These are phyloP conservation scores for Fomitopsis pulvina DNA, from an alignment of 768 basidiomycete genomes.

Conservation along the genomic window DNA sequence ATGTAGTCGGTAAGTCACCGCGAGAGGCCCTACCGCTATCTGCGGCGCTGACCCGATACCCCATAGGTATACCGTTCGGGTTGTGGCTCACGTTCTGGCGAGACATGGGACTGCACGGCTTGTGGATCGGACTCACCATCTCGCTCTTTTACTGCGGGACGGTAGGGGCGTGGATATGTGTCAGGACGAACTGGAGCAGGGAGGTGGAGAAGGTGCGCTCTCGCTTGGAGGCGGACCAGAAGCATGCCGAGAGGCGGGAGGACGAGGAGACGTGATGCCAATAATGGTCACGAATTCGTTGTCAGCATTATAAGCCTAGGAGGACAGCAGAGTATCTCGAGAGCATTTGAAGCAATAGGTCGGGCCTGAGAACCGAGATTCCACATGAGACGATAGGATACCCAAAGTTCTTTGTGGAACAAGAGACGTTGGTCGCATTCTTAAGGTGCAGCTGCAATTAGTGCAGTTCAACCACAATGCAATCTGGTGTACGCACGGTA, in stretches of 20 bases:
- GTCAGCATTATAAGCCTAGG: no score
- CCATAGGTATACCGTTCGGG: constrained; percentile 69
- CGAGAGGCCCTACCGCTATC: background rate
- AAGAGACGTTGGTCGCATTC: no score
- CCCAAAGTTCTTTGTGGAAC: no score
- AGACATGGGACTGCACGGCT: constrained; percentile 55
- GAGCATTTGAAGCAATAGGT: no score
- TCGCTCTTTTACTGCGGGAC: constrained; percentile 54
- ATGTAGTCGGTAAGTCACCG: constrained; percentile 60
- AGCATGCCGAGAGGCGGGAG: constrained; percentile 9
- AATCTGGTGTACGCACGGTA: no score
- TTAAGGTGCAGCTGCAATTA: no score
- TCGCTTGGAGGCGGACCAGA: constrained; percentile 45
- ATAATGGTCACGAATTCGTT: no score
- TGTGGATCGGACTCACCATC: constrained; percentile 80
- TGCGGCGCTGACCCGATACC: background rate
- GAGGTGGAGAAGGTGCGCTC: constrained; percentile 59
- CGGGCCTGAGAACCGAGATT: no score
- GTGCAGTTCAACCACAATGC: no score
- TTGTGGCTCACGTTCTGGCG: constrained; percentile 66
- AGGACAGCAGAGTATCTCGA: no score
- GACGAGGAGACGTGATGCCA: constrained; percentile 8
- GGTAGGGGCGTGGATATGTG: constrained; percentile 45
- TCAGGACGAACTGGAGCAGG: constrained; percentile 60
- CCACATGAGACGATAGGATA: no score